Base-by-base conservation (phyloP, 2,329 filamentous ascomycete genomes). In the Zopfia rhizophila region DNA sequence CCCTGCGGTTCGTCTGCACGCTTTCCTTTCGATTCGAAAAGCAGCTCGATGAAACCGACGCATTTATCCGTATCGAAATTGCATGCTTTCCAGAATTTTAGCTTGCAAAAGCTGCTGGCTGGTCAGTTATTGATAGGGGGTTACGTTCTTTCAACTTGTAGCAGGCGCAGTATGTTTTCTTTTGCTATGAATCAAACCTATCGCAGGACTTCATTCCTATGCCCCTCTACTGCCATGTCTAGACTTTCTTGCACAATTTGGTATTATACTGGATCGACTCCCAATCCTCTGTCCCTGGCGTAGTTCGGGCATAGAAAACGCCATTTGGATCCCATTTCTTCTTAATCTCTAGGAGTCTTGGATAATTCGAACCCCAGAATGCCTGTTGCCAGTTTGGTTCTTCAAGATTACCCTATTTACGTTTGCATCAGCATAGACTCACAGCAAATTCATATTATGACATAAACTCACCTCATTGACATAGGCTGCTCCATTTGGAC, bases 361-460 rank as follows among this genome's bases (percentile, higher is more conserved):
- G 45, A 31, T 58, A 59, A 29, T 57, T 57, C 18, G 21, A 40
- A 11, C 55, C 55, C 42, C 48, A 58, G 33, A 36, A 55, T 18
- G 50, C 39, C 4, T 44, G 6, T 25, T 53, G 51, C 44, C 45
- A 59, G 28, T 53, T 45, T 3, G 50, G 51, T 16, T 52, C 51
- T n/a, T 54, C 35, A n/a, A 54, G 35, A 33, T 48, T 33, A 4
- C 45, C 48, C 39, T 43, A 24, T 22, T 18, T 18, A 6, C 13
- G 10, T n/a, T n/a, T n/a, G n/a, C n/a, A 36, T 36, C 14, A 36
- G 18, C 18, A 22, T 7, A 7, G 7, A 22, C 14, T 22, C 16
- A 7, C 8, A 22, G 11, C 32, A 18, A 11, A 17, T 7, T 12
- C 14, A 11, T 7, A 7, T 11, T 18, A 14, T 18, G 32, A n/a